A percentile compares a stretch with the other conserved stretches of the same genome.
Conservation (phyloP, 2,329 filamentous ascomycete genomes). For the Calonectria leucothoes region DNA sequence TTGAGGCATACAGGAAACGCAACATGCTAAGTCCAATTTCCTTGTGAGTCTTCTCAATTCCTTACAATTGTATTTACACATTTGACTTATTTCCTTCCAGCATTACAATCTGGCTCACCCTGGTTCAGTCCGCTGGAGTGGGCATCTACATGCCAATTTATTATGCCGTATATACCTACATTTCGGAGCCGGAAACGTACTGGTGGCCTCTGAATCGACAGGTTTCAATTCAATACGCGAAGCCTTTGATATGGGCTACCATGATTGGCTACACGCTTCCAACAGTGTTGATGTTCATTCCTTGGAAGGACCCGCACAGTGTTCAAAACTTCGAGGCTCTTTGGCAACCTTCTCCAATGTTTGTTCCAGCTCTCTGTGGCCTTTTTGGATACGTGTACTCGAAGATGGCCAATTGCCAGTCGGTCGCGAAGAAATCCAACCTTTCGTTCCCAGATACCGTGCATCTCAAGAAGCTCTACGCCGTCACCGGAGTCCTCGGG, state of each 20-base stretch:
- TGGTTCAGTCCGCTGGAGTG: slow-evolving; percentile 15
- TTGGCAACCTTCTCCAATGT: slow-evolving; percentile 23
- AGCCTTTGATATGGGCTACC: background rate
- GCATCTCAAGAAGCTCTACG: slow-evolving; percentile 6
- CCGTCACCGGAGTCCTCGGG: background rate
- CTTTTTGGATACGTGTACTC: background rate
- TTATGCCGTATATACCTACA: slow-evolving; percentile 21
- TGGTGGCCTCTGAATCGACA: slow-evolving; percentile 25
- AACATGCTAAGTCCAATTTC: slow-evolving; percentile 7
- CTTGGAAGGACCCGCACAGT: background rate
- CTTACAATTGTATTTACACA: background rate
- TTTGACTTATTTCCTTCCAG: background rate
- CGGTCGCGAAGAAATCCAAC: background rate
- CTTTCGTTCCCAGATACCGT: background rate
- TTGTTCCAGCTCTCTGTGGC: slow-evolving; percentile 11
- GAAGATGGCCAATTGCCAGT: background rate
- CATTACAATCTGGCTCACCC: slow-evolving; percentile 18
- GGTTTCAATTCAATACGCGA: slow-evolving; percentile 7
- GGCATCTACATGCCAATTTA: slow-evolving; percentile 25
- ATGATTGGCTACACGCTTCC: slow-evolving; percentile 10
- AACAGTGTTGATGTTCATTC: slow-evolving; percentile 16
- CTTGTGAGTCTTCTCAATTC: background rate
- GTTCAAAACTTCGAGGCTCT: slow-evolving; percentile 11
- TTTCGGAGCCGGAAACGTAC: slow-evolving; percentile 20
- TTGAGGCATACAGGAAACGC: slow-evolving; percentile 21